Evolutionary conservation across 2,329 filamentous ascomycete genomes (phyloP).

Genomic region (Apiospora marii): DNA sequence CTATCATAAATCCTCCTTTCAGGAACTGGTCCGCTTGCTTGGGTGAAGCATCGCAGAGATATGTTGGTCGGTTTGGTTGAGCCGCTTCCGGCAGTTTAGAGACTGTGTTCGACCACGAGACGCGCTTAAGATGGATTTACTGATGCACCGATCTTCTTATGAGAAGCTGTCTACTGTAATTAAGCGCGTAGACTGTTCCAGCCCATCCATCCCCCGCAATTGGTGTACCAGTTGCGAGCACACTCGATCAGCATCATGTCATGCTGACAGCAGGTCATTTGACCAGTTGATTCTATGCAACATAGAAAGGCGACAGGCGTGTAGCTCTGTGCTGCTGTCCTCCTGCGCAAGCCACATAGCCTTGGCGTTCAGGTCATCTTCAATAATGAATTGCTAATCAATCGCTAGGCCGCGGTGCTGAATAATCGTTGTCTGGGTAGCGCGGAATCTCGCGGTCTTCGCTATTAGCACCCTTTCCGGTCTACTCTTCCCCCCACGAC

Average conservation of each 20-base stretch:
- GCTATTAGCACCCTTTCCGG: not conserved
- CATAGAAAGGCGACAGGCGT: too few species aligned
- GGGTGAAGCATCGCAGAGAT: not conserved
- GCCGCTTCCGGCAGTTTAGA: not conserved
- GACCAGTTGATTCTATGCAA: not conserved
- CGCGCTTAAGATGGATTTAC: not conserved
- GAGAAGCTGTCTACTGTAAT: not conserved
- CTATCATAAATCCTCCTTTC: not conserved
- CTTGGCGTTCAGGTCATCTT: slow-evolving; percentile 3
- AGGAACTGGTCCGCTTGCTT: not conserved
- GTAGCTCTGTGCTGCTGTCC: not conserved
- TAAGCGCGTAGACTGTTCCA: not conserved
- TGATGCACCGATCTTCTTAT: not conserved
- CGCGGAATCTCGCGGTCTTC: slow-evolving; percentile 5
- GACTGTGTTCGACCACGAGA: not conserved
- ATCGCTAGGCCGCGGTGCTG: not conserved
- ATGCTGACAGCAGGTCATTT: not conserved
- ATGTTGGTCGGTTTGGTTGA: not conserved
- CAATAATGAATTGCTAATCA: slow-evolving; percentile 13
- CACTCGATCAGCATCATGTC: not conserved
- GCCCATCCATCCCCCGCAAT: slow-evolving; percentile 1
- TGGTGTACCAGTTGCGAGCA: not conserved
- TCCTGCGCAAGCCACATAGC: not conserved
- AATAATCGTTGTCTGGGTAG: not conserved
- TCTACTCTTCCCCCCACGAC: not conserved